These are phyloP conservation scores for Apophysomyces trapeziformis DNA, from an alignment of 371 early-diverging fungal genomes.

Conservation along the genomic window DNA sequence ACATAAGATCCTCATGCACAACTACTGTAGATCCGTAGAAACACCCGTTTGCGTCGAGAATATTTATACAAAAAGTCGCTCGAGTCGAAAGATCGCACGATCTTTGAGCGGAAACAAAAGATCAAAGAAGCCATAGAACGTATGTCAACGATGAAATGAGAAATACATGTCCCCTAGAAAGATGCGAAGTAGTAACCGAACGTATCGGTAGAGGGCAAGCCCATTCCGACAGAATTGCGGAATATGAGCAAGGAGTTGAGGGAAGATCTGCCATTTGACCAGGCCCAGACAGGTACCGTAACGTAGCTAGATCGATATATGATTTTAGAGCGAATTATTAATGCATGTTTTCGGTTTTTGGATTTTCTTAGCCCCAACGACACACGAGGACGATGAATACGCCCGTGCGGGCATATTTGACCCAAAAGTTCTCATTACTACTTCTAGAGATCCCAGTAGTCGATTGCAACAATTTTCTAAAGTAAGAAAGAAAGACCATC, in stretches of 20 bases:
- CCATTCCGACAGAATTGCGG: conserved; percentile 82
- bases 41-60: conserved; percentile 87
- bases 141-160: conserved; percentile 48
- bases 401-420: conserved; percentile 90
- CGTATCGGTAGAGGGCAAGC: conserved; percentile 73
- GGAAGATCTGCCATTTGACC: conserved; percentile 87
- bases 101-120: conserved; percentile 91
- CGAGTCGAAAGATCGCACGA: conserved; percentile 88
- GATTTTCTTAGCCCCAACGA: conserved; percentile 60
- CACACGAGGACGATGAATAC: conserved; percentile 97
- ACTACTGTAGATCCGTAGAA: conserved; percentile 70
- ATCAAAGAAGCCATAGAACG: conserved; percentile 91
- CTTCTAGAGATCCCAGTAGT: conserved; percentile 96
- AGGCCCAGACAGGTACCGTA: conserved; percentile 75
- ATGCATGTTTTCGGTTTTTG: neutral
- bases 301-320: neutral
- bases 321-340: neutral
- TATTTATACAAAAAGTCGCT: conserved; percentile 95
- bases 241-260: conserved; percentile 76
- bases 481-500: conserved; percentile 28
- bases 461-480: conserved; percentile 97
- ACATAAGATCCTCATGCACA: neutral
- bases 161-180: conserved; percentile 56
- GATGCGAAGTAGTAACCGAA: neutral
- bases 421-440: conserved; percentile 97